Evolutionary conservation across 1,284 basidiomycete species (phyloP).

Genomic region (Moesziomyces sp.): DNA sequence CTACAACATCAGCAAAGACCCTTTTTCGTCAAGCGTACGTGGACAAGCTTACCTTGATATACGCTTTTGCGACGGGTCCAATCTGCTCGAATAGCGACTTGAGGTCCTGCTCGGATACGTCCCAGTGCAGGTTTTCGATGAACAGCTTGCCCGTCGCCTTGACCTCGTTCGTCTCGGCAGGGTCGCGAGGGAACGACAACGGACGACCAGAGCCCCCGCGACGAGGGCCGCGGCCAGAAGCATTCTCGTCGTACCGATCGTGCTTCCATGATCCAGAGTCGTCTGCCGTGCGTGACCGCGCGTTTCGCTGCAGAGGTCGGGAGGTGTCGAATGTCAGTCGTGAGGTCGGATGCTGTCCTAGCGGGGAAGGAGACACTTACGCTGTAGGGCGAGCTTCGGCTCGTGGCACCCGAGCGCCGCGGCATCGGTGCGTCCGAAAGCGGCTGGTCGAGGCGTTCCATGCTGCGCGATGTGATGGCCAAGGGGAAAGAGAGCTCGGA

Average conservation of each 20-base stretch:
- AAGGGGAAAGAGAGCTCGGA: too few species aligned
- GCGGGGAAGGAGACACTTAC: conserved; percentile 11
- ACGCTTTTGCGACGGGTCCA: conserved; percentile 87
- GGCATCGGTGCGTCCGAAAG: conserved; percentile 11
- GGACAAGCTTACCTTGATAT: conserved; percentile 80
- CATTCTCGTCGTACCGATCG: conserved; percentile 21
- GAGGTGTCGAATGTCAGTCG: background rate
- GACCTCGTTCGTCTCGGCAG: conserved; percentile 31
- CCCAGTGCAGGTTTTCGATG: conserved; percentile 91
- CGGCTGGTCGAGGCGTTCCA: conserved; percentile 39
- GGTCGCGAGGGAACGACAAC: conserved; percentile 38
- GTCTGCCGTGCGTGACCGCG: conserved; percentile 15
- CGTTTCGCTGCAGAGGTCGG: conserved; percentile 13
- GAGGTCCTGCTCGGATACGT: conserved; percentile 83
- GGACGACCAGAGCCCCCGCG: conserved; percentile 18
- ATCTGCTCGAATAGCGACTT: conserved; percentile 83
- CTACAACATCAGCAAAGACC: too few species aligned
- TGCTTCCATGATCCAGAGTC: conserved; percentile 36
- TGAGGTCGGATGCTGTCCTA: background rate
- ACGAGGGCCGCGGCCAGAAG: conserved; percentile 13
- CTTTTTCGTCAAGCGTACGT: too few species aligned
- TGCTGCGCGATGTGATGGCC: background rate
- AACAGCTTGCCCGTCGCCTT: conserved; percentile 71
- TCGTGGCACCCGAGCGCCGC: conserved; percentile 20
- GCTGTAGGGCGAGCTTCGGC: conserved; percentile 39